Base-by-base conservation (phyloP, 768 basidiomycete species). In the Boletus tomentosulus region DNA sequence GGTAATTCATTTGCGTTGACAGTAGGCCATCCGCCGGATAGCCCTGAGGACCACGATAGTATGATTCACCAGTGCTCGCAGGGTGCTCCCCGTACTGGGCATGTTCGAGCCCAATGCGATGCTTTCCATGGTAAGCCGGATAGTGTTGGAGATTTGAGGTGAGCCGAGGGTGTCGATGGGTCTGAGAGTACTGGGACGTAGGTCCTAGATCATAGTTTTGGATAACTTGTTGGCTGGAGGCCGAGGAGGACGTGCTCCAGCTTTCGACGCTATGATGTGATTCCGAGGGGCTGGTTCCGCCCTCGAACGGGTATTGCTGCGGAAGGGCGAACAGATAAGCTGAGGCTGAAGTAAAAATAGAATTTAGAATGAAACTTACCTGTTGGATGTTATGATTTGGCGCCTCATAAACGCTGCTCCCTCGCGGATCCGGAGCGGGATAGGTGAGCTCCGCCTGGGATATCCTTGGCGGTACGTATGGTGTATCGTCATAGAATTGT, bases 391-490 rank as follows among this genome's bases (percentile, higher is more conserved):
- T 30, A 16, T 52, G 59, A 47, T 54, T 48, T 38, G 50, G 45
- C 37, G 55, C 51, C 10, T 50, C 46, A 53, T 60, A 58, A 30
- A 48, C 39, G 48, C 51, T 45, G 25, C 7, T 10, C 16, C 34
- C 8, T 11, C 56, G 55, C 50, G 62, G 58, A 49, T 60, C 45
- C 30, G 53, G 50, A 45, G 56, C 53, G 53, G 59, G 48, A 48
- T 58, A 62, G 34, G 28, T 0, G 8, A 57, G 59, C 57, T 60
- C 55, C 47, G 61, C 45, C 51, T 65, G 68, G 13, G 46, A 34
- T 16, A 34, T 4, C 35, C 70, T 61, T 12, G 65, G 68, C 42
- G 68, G 68, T 38, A 70, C 57, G 41, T 71, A 70, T 0, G 68
- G 70, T 1, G 68, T 8, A 5, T 70, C 70, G 46, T 66, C 59